phyloP scores from a whole-genome alignment of 805 yeast genomes.

The Lipomyces spencermartinsiae region DNA sequence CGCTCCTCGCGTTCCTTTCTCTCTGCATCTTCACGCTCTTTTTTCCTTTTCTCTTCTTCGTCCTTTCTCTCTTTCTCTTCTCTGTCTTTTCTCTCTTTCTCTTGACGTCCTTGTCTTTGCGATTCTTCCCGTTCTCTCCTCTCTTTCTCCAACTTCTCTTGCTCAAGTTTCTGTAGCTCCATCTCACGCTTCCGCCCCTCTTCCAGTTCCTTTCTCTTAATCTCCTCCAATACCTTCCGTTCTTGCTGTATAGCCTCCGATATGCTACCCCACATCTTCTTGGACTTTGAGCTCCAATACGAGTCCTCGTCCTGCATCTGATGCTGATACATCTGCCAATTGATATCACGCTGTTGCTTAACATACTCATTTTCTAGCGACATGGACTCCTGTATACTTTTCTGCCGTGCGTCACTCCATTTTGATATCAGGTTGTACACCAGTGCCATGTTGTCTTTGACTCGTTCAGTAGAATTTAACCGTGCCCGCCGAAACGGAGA shows the following conservation, averaged over 20 bases:
- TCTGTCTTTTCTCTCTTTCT: conserved; percentile 35
- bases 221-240: conserved; percentile 16
- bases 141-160: conserved; percentile 18
- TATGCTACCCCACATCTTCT: conserved; percentile 25
- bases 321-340: background rate
- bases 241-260: conserved; percentile 16
- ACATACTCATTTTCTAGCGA: conserved; percentile 12
- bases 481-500: conserved; percentile 7
- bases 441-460: background rate
- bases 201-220: conserved; percentile 6
- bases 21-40: conserved; percentile 34
- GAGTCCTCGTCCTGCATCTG: conserved; percentile 7
- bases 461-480: background rate
- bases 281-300: conserved; percentile 15
- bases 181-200: background rate
- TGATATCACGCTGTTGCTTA: conserved; percentile 13
- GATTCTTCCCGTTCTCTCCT: background rate
- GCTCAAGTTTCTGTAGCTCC: conserved; percentile 9
- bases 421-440: background rate
- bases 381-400: conserved; percentile 8
- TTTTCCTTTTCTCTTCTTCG: conserved; percentile 31
- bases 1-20: conserved; percentile 26
- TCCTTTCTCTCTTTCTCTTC: conserved; percentile 38
- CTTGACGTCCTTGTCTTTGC: conserved; percentile 31
- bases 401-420: background rate